Evolutionary conservation across 2,329 filamentous ascomycete genomes (phyloP).

Genomic region (Microdochium trichocladiopsis): DNA sequence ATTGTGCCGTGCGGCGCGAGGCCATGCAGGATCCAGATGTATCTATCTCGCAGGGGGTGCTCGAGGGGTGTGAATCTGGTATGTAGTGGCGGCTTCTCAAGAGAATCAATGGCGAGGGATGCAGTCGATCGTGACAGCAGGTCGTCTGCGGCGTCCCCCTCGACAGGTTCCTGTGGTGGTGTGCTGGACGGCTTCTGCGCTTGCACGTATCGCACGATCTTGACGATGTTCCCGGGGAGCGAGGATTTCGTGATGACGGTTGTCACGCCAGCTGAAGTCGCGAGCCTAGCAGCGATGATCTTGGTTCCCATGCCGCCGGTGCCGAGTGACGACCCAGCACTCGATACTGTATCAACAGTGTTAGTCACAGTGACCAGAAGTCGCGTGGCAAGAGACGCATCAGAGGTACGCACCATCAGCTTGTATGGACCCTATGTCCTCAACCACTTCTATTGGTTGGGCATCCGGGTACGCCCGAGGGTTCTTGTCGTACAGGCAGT

Average conservation of each 20-base stretch:
- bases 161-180: background rate
- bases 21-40: conserved; percentile 96
- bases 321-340: conserved; percentile 78
- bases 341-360: conserved; percentile 57
- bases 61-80: conserved; percentile 85
- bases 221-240: conserved; percentile 85
- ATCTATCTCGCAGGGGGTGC: conserved; percentile 82
- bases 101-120: conserved; percentile 29
- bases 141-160: conserved; percentile 22
- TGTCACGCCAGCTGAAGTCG: conserved; percentile 89
- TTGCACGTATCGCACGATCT: conserved; percentile 79
- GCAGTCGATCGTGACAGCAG: conserved; percentile 30
- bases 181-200: conserved; percentile 32
- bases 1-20: conserved; percentile 83
- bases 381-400: too few species aligned
- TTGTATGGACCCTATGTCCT: conserved; percentile 75
- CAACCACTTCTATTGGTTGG: conserved; percentile 82
- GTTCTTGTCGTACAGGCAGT: conserved; percentile 95
- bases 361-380: background rate
- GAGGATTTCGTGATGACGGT: conserved; percentile 92
- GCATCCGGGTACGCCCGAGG: conserved; percentile 80
- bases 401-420: conserved; percentile 72
- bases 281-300: conserved; percentile 85
- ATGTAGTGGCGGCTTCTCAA: conserved; percentile 60
- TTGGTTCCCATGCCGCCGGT: conserved; percentile 98